Base-by-base conservation (phyloP, 805 yeast genomes). In the Myxozyma melibiosi region DNA sequence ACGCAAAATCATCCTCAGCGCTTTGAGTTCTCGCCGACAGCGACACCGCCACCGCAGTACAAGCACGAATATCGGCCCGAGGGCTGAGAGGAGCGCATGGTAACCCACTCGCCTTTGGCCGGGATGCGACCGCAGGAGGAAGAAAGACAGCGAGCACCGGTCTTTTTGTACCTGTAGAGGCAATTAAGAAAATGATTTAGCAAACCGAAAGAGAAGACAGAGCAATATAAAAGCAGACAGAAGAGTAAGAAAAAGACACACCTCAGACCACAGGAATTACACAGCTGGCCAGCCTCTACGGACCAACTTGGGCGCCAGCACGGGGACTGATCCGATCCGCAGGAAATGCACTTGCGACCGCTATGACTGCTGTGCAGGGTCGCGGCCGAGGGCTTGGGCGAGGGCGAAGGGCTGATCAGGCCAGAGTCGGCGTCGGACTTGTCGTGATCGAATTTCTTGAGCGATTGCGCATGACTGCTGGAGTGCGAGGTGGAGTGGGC, bases 251-350 rank as follows among this genome's bases (percentile, higher is more conserved):
- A n/a, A 7, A 7, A 6, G 16, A 27, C 41, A 11, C 35, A 58
- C 62, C 64, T 79, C 66, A 92, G 77, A 1, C 99, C 99, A 74
- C 99, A 92, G 0, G 97, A 89, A 70, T 92, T 92, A 76, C 99
- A 92, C 65, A 92, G 79, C 74, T 91, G 98, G n/a, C 97, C 98
- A 61, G 87, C 90, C 63, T 84, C 77, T 27, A 84, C 78, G 2
- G 92, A 84, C 99, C 99, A 92, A 4, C 96, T 86, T 1, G 99
- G 99, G 69, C 99, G 82, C 99, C 99, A 92, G 73, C 99, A 92
- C 3, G 99, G 99, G 4, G 96, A 88, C 65, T 88, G 94, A 54
- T 84, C 86, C 0, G 94, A 83, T 5, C 90, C 90, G 73, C 99
- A 92, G 4, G 97, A 89, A 28, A 92, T 84, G 70, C 99, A 92